phyloP scores from a whole-genome alignment of 768 basidiomycete genomes.

The Trametes cingulata region DNA sequence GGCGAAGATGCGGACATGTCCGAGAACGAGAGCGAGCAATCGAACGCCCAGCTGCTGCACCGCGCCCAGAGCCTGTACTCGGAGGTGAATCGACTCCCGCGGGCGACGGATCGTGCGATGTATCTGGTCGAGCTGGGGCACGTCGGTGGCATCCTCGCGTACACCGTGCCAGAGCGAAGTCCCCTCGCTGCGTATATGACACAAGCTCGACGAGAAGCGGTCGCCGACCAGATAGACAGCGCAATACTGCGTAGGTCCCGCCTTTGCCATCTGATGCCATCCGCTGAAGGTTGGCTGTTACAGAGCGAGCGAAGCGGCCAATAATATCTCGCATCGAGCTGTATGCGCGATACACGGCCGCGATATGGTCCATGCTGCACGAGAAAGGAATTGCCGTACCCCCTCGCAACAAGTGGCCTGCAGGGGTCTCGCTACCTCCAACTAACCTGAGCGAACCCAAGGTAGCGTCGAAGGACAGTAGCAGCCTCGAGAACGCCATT shows the following conservation, averaged over 20 bases:
- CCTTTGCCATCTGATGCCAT: background rate
- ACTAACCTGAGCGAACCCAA: slow-evolving; percentile 5
- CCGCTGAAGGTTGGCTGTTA: background rate
- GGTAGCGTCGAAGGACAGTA: background rate
- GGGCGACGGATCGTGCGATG: slow-evolving; percentile 53
- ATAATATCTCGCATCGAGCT: slow-evolving; percentile 65
- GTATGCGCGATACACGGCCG: slow-evolving; percentile 62
- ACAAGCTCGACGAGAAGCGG: slow-evolving; percentile 72
- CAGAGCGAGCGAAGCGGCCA: slow-evolving; percentile 54
- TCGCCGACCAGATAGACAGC: slow-evolving; percentile 86
- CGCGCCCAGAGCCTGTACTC: slow-evolving; percentile 69
- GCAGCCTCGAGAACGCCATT: slow-evolving; percentile 7
- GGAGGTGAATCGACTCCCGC: slow-evolving; percentile 55
- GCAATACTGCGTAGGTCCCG: slow-evolving; percentile 77
- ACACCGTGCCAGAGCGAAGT: slow-evolving; percentile 76
- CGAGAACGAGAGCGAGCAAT: slow-evolving; percentile 31
- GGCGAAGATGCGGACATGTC: slow-evolving; percentile 14
- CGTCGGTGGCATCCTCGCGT: slow-evolving; percentile 81
- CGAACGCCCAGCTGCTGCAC: slow-evolving; percentile 48
- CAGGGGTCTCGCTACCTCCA: slow-evolving; percentile 50
- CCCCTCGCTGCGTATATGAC: slow-evolving; percentile 74
- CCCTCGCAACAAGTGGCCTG: slow-evolving; percentile 34
- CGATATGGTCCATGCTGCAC: slow-evolving; percentile 58
- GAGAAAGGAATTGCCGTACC: slow-evolving; percentile 49
- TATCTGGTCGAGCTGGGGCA: slow-evolving; percentile 73